Evolutionary conservation across 2,329 filamentous ascomycete species (phyloP).

Genomic region (Claviceps sp.): DNA sequence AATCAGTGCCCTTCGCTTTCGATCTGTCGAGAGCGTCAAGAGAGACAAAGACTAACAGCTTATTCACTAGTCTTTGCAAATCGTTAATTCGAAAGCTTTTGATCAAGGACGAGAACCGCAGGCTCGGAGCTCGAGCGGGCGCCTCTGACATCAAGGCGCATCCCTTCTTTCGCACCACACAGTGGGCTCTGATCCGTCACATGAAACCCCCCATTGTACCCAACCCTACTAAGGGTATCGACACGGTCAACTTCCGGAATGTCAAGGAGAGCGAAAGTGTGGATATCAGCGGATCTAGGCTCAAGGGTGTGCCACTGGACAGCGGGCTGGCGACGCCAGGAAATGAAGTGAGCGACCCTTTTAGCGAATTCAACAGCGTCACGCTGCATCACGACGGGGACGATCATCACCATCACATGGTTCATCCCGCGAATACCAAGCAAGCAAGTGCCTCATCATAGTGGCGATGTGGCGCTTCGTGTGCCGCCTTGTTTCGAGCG

Average conservation of each 20-base stretch:
- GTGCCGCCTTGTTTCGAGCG: neutral
- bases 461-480: neutral
- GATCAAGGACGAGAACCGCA: constrained; percentile 93
- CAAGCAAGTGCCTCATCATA: constrained; percentile 6
- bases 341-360: constrained; percentile 73
- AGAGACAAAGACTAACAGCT: neutral
- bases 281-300: constrained; percentile 55
- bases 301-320: constrained; percentile 75
- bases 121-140: constrained; percentile 83
- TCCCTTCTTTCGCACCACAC: constrained; percentile 88
- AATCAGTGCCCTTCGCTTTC: too few species aligned
- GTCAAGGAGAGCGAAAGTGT: constrained; percentile 96
- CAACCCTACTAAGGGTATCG: constrained; percentile 75
- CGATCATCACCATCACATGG: constrained; percentile 35
- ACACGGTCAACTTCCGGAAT: constrained; percentile 94
- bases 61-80: constrained; percentile 68
- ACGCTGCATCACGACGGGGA: constrained; percentile 95
- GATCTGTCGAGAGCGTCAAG: neutral
- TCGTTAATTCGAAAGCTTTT: constrained; percentile 89
- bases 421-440: constrained; percentile 6
- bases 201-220: constrained; percentile 97
- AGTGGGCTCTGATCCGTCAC: constrained; percentile 93
- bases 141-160: constrained; percentile 95
- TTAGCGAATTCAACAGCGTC: constrained; percentile 97
- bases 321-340: constrained; percentile 76